These are phyloP conservation scores for Wickerhamomyces sp. DNA, from an alignment of 1,139 yeast species.

Conservation along the genomic window DNA sequence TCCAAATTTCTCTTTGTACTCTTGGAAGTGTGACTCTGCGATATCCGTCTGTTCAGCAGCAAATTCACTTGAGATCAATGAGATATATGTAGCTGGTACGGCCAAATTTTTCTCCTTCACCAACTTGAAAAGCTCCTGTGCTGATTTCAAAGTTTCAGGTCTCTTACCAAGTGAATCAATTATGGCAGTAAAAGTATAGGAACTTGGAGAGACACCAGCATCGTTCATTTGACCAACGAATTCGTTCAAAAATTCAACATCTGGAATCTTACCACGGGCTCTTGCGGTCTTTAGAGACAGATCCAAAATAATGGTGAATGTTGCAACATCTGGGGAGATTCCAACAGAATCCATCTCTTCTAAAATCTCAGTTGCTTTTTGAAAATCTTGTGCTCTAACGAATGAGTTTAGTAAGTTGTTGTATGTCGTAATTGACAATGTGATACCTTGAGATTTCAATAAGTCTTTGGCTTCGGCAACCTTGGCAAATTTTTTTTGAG, in stretches of 20 bases:
- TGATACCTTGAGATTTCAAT: constrained; percentile 26
- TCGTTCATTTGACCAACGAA: constrained; percentile 40
- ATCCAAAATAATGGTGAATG: constrained; percentile 62
- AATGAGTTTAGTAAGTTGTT: constrained; percentile 34
- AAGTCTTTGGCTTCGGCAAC: constrained; percentile 27
- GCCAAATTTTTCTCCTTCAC: constrained; percentile 32
- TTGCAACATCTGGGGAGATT: constrained; percentile 58
- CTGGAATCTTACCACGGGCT: constrained; percentile 41
- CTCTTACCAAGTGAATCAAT: constrained; percentile 52
- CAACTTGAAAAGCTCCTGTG: constrained; percentile 44
- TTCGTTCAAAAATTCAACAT: constrained; percentile 31
- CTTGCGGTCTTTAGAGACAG: constrained; percentile 44
- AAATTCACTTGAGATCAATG: constrained; percentile 57
- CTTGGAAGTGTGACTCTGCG: constrained; percentile 46
- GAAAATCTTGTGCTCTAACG: constrained; percentile 26
- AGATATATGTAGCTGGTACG: constrained; percentile 41
- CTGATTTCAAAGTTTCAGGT: constrained; percentile 41
- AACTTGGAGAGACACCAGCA: constrained; percentile 41
- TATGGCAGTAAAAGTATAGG: constrained; percentile 47
- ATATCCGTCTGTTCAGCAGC: constrained; percentile 39
- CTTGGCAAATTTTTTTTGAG: constrained; percentile 20
- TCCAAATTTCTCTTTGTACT: constrained; percentile 35
- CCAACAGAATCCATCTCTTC: constrained; percentile 31
- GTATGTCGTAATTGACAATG: constrained; percentile 33
- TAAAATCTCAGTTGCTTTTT: constrained; percentile 31